Conservation (phyloP, 805 yeast species). For the Kuraishia borneana region DNA sequence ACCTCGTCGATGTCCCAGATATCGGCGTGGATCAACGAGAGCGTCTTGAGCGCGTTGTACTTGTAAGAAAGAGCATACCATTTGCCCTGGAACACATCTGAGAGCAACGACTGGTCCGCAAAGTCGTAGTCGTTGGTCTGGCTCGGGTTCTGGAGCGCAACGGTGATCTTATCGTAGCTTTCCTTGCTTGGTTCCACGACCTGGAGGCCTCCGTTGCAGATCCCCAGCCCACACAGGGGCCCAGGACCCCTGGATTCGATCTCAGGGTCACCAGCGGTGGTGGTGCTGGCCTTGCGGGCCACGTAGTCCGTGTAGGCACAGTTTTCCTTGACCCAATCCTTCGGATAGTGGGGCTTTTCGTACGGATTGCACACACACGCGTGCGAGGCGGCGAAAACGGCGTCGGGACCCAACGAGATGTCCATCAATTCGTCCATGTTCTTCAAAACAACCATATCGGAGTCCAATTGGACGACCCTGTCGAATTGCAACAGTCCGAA, state of each 20-base stretch:
- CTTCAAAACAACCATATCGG: conserved; percentile 45
- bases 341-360: conserved; percentile 39
- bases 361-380: conserved; percentile 57
- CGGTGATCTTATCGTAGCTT: conserved; percentile 26
- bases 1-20: conserved; percentile 37
- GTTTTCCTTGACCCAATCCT: conserved; percentile 37
- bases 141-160: conserved; percentile 25
- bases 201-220: conserved; percentile 51
- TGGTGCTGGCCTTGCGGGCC: conserved; percentile 8
- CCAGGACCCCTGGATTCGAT: conserved; percentile 28
- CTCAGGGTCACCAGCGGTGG: conserved; percentile 5
- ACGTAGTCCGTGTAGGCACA: conserved; percentile 35
- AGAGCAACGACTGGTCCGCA: conserved; percentile 46
- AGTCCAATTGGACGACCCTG: conserved; percentile 44
- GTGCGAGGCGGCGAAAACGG: conserved; percentile 43
- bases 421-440: conserved; percentile 55
- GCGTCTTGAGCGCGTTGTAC: conserved; percentile 47
- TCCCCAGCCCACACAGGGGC: conserved; percentile 26
- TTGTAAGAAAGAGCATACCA: conserved; percentile 44
- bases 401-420: conserved; percentile 20
- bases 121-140: conserved; percentile 33
- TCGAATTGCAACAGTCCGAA: conserved; percentile 38
- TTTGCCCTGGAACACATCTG: conserved; percentile 36
- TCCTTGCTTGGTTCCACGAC: conserved; percentile 31
- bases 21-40: conserved; percentile 29